Percentiles rank a stretch among this genome's conserved stretches.
Evolutionary conservation across 495 filamentous ascomycete genomes (phyloP).

Genomic region (Penicillium bialowiezense): DNA sequence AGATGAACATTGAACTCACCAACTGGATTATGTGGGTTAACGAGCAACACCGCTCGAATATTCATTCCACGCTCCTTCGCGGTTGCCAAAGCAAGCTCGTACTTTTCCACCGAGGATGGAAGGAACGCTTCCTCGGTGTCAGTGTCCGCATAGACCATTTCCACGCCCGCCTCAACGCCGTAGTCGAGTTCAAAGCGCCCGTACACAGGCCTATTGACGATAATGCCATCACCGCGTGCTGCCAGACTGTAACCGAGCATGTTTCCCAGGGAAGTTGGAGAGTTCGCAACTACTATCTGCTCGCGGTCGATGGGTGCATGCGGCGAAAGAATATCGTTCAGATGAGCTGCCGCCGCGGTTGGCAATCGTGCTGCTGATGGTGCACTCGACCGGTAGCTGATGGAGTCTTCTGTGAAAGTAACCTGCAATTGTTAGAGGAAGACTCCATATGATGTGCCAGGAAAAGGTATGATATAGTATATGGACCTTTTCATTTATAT

Average conservation of each 20-base stretch:
- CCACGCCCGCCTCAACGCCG: conserved; percentile 31
- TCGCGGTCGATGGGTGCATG: conserved; percentile 27
- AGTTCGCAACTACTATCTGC: conserved; percentile 35
- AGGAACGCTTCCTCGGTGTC: conserved; percentile 27
- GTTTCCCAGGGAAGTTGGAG: conserved; percentile 32
- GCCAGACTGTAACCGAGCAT: conserved; percentile 42
- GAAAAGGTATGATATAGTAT: neutral
- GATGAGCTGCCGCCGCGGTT: conserved; percentile 27
- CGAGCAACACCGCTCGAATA: conserved; percentile 22
- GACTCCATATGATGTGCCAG: neutral
- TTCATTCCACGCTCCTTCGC: conserved; percentile 15
- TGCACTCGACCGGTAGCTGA: conserved; percentile 33
- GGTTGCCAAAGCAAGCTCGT: conserved; percentile 24
- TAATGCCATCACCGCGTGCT: conserved; percentile 41
- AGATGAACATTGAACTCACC: too few relatives aligned
- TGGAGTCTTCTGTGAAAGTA: conserved; percentile 22
- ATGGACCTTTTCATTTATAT: conserved; percentile 31
- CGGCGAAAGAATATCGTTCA: conserved; percentile 39
- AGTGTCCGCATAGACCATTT: conserved; percentile 37
- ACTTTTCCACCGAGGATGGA: conserved; percentile 26
- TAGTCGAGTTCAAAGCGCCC: conserved; percentile 42
- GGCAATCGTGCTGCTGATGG: conserved; percentile 27
- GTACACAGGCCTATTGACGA: conserved; percentile 41
- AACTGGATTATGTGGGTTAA: conserved; percentile 48
- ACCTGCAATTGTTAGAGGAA: conserved; percentile 12